Evolutionary conservation across 805 yeast genomes (phyloP), one percentile per base, ranked within the genome.

Genomic region (Nakazawaea pomicola): DNA sequence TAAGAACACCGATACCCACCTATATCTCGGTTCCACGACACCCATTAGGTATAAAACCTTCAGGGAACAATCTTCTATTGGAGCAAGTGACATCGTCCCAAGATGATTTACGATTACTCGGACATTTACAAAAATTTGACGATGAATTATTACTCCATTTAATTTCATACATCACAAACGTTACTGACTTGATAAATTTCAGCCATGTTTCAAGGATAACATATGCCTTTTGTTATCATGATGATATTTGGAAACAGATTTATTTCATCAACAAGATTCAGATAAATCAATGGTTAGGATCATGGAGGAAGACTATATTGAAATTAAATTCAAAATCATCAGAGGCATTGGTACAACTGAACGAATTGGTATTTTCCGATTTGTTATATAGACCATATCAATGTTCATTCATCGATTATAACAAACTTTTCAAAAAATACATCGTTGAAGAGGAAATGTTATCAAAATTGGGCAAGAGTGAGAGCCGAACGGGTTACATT

Each of bases 311-410:
- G 29, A 78, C 91, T 3, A 63, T 74, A 25, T 58, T 78, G 6
- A 45, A 38, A 4, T 53, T 49, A 7, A 41, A 61, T 9, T 57
- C 56, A 21, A 81, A 77, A 23, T 70, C 76, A 10, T 57, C 56
- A 21, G 81, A 77, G 21, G 71, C 76, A 12, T 43, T 46, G 11
- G 49, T 80, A 6, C 69, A 70, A 44, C 59, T 79, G 18, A 62
- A 66, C 0, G 72, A 63, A 20, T 51, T 77, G 24, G 51, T 88
- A 3, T 86, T 82, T 55, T 83, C 95, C 0, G 96, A 89, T 54
- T 49, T 75, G n/a, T 58, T 90, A 11, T 89, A 80, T 57, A 68
- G 93, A 38, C 96, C 96, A 3, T 88, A 74, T 52, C 93, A 86
- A 53, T 81, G 93, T 48, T 70, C 95, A 1, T 83, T 81, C 47